Percentiles rank a stretch among this genome's conserved stretches.
phyloP scores from a whole-genome alignment of 257 asterid species.

The Sherardia arvensis region DNA sequence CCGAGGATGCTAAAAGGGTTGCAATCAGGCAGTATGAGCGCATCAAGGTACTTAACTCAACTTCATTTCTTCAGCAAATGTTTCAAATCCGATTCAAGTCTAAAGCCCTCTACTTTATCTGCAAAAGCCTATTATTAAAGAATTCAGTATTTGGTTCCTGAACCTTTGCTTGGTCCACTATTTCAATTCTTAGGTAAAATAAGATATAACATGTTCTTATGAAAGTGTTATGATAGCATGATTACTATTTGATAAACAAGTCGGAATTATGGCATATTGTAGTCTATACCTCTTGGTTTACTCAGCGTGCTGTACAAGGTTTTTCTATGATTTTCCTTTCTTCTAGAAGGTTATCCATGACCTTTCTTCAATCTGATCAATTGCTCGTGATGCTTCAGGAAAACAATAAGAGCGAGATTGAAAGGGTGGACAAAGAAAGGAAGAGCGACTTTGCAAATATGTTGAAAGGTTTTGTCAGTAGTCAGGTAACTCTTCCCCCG shows the following conservation, averaged over 20 bases:
- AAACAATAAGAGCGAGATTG: conserved; percentile 68
- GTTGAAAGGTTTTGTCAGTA: conserved; percentile 74
- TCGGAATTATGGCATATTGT: background rate
- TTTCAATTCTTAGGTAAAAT: background rate
- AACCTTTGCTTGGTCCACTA: background rate
- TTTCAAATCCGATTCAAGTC: background rate
- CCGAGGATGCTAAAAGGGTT: conserved; percentile 79
- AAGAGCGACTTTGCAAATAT: conserved; percentile 59
- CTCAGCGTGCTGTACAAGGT: too few species aligned
- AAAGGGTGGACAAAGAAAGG: conserved; percentile 78
- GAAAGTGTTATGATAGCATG: background rate
- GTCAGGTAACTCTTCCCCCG: conserved; percentile 50
- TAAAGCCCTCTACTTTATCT: background rate
- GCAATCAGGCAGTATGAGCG: conserved; percentile 81
- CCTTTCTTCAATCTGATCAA: conserved; percentile 8
- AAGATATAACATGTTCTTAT: background rate
- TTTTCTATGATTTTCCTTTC: too few species aligned
- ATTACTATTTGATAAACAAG: too few species aligned
- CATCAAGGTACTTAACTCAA: conserved; percentile 55
- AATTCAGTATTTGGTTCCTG: background rate
- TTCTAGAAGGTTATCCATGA: background rate
- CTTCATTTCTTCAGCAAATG: background rate
- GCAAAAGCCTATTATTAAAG: background rate
- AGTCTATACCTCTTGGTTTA: background rate
- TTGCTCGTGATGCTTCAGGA: conserved; percentile 48